Conservation (phyloP, 169 alveolate species). For the Plasmodium yoelii region DNA sequence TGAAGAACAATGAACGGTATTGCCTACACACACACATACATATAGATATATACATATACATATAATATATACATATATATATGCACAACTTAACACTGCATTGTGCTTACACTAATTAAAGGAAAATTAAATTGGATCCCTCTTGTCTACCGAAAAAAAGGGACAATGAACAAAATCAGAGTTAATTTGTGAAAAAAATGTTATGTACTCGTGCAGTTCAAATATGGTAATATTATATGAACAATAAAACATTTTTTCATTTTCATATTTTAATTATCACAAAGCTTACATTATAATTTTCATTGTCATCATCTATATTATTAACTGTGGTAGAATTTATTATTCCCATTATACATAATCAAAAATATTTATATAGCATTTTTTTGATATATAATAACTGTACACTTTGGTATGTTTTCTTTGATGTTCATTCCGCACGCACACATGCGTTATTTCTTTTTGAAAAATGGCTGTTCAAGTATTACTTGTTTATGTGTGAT, state of each 20-base stretch:
- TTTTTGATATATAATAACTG: not conserved
- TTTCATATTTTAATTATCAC: not conserved
- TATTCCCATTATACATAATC: slow-evolving; percentile 72
- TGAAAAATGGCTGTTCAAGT: not conserved
- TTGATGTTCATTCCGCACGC: not conserved
- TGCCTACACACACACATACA: not conserved
- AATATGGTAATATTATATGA: not conserved
- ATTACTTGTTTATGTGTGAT: not conserved
- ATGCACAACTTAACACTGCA: not conserved
- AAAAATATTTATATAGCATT: slow-evolving; percentile 13
- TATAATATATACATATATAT: not conserved
- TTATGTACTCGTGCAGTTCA: not conserved
- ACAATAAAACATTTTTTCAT: not conserved
- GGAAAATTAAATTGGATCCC: slow-evolving; percentile 17
- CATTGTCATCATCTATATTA: slow-evolving; percentile 34
- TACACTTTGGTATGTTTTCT: slow-evolving; percentile 8
- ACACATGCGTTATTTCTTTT: not conserved
- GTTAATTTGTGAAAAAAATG: not conserved
- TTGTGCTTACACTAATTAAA: slow-evolving; percentile 29
- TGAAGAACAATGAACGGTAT: no score
- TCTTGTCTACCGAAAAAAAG: slow-evolving; percentile 34
- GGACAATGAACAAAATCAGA: not conserved
- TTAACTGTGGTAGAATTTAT: slow-evolving; percentile 33
- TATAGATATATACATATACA: slow-evolving; percentile 1
- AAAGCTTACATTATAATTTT: slow-evolving; percentile 15